Evolutionary conservation across 176 grass and related monocot genomes (phyloP).

Genomic region (Pharus latifolius): DNA sequence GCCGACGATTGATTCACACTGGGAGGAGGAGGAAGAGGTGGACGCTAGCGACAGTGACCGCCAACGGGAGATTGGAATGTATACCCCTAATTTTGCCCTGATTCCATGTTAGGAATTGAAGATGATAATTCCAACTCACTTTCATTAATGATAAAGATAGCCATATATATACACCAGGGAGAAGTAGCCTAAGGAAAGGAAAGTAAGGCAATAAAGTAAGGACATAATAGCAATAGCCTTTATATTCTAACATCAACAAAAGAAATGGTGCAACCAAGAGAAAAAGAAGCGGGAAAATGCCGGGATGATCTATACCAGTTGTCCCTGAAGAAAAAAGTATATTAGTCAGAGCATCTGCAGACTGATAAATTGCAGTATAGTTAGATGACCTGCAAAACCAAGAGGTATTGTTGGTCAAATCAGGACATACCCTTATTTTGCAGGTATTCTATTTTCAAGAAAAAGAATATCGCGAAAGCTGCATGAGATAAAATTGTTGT

Average conservation of each 20-base stretch:
- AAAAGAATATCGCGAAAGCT: not conserved
- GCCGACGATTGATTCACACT: too few relatives aligned
- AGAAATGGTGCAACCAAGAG: not conserved
- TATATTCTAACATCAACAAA: not conserved
- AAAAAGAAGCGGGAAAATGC: not conserved
- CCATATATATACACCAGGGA: too few relatives aligned
- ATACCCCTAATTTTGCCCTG: too few relatives aligned
- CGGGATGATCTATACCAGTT: conserved; percentile 47
- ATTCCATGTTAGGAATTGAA: too few relatives aligned
- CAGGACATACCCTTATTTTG: not conserved
- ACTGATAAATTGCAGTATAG: conserved; percentile 65
- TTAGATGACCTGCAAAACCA: conserved; percentile 35
- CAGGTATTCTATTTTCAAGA: not conserved
- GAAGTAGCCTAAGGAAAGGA: too few relatives aligned
- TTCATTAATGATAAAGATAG: too few relatives aligned
- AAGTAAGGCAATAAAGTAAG: too few relatives aligned
- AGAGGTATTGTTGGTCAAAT: not conserved
- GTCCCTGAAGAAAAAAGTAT: conserved; percentile 98
- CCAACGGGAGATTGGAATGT: too few relatives aligned
- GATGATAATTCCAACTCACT: too few relatives aligned
- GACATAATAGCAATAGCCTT: too few relatives aligned
- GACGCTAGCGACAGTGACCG: too few relatives aligned
- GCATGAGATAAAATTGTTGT: not conserved
- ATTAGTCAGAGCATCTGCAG: conserved; percentile 52
- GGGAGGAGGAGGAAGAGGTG: too few relatives aligned